A percentile compares a stretch with the other conserved stretches of the same genome.
phyloP scores from a whole-genome alignment of 805 yeast species.

The Komagataella pastoris region DNA sequence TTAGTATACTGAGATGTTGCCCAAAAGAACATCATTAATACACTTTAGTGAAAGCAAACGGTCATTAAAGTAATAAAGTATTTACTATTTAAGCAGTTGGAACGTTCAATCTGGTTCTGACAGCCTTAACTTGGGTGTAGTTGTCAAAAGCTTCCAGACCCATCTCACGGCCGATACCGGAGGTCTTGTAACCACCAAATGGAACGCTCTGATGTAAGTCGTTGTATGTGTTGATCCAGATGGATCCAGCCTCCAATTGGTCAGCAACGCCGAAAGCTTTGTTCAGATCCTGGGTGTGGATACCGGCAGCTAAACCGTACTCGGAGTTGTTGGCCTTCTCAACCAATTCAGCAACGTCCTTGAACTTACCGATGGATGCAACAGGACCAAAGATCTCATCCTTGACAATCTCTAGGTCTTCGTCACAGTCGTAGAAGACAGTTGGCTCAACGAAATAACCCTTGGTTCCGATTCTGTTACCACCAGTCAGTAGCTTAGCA shows the following conservation, averaged over 20 bases:
- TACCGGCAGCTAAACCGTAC: slow-evolving; percentile 87
- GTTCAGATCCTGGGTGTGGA: slow-evolving; percentile 66
- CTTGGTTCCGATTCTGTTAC: slow-evolving; percentile 33
- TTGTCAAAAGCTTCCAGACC: slow-evolving; percentile 78
- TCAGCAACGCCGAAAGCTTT: slow-evolving; percentile 66
- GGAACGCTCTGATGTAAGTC: slow-evolving; percentile 82
- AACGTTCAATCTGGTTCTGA: slow-evolving; percentile 29
- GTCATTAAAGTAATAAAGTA: neutral
- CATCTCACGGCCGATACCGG: slow-evolving; percentile 91
- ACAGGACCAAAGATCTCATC: slow-evolving; percentile 92
- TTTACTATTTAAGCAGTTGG: neutral
- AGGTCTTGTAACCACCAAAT: slow-evolving; percentile 84
- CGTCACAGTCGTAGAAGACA: slow-evolving; percentile 55
- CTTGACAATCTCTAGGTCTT: slow-evolving; percentile 52
- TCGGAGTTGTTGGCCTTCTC: slow-evolving; percentile 64
- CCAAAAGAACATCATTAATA: too few relatives aligned
- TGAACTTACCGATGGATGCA: slow-evolving; percentile 70
- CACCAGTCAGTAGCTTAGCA: slow-evolving; percentile 63
- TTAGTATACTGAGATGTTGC: neutral
- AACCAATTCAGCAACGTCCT: slow-evolving; percentile 71
- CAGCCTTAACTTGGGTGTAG: slow-evolving; percentile 81
- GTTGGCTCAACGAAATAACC: slow-evolving; percentile 69
- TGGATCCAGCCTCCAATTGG: slow-evolving; percentile 74
- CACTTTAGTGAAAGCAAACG: neutral
- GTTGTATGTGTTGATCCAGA: slow-evolving; percentile 86